Base-by-base conservation (phyloP, 108 stramenopile genomes). In the Skeletonema menzelii region DNA sequence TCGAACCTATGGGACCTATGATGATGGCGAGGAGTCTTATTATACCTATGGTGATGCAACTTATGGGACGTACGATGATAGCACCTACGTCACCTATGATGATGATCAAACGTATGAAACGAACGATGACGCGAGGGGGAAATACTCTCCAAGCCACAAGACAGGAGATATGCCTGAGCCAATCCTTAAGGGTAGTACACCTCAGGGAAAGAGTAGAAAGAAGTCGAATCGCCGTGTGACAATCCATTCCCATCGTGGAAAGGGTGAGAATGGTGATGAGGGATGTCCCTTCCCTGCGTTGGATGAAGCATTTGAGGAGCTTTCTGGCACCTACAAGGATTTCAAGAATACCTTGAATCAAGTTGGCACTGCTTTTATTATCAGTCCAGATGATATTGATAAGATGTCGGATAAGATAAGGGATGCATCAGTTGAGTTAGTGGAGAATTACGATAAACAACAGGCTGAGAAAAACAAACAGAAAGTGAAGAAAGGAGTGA, bases 211-310 rank as follows among this genome's bases (percentile, higher is more conserved):
- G 27, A 17, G 28, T 12, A 24, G 19, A 2, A 37, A 37, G 30
- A 22, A 30, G 8, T 46, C 35, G 12, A 34, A 67, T 65, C 66
- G 71, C 28, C 70, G 78, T 12, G 78, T 79, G 15, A 79, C 64
- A 27, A 72, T 79, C 44, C 78, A 79, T 63, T 65, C 70, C 11
- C 78, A 79, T 58, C 65, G 78, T 30, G 78, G 77, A 22, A 19
- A 53, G 28, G 70, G 77, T 8, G 77, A 78, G 27, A 49, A 59
- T 40, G 27, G 56, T 17, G 69, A 71, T 0, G 58, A 44, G 56
- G 68, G 49, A 24, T 53, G 46, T 6, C 46, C 46, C n/a, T 19
- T 47, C 5, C 46, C 20, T 53, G 49, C 8, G 8, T 53, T 53
- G 8, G 49, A 53, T 53, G 49, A 53, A 24, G 49, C 49, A 10